Evolutionary conservation across 306 rosid species (phyloP).

Genomic region (Casuarina cunninghamiana): DNA sequence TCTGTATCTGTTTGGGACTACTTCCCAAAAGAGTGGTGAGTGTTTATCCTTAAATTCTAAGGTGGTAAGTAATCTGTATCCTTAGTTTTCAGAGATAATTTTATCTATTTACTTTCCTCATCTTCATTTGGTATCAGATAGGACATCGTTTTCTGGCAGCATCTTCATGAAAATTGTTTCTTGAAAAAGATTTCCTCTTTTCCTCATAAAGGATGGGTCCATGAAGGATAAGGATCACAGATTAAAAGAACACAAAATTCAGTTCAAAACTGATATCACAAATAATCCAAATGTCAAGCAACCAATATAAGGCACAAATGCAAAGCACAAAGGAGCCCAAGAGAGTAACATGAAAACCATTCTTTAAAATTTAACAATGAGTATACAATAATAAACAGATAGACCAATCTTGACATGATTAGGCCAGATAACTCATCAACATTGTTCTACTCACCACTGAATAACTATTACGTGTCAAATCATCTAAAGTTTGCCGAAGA

Average conservation of each 20-base stretch:
- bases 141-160: neutral
- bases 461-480: conserved; percentile 75
- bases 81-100: too few species aligned
- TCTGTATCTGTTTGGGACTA: too few species aligned
- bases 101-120: too few species aligned
- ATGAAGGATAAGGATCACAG: neutral
- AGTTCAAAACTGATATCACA: neutral
- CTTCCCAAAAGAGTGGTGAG: too few species aligned
- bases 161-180: neutral
- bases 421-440: neutral
- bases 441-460: conserved; percentile 75
- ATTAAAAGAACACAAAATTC: neutral
- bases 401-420: neutral
- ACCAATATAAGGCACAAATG: neutral
- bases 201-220: neutral
- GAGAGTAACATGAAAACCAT: neutral
- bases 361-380: neutral
- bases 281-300: neutral
- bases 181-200: neutral
- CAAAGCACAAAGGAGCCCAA: neutral
- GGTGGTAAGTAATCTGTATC: too few species aligned
- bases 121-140: too few species aligned
- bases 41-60: too few species aligned
- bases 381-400: neutral
- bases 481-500: conserved; percentile 95